Evolutionary conservation across 345 rosid species (phyloP).

Genomic region (Eucalyptus curtisii): DNA sequence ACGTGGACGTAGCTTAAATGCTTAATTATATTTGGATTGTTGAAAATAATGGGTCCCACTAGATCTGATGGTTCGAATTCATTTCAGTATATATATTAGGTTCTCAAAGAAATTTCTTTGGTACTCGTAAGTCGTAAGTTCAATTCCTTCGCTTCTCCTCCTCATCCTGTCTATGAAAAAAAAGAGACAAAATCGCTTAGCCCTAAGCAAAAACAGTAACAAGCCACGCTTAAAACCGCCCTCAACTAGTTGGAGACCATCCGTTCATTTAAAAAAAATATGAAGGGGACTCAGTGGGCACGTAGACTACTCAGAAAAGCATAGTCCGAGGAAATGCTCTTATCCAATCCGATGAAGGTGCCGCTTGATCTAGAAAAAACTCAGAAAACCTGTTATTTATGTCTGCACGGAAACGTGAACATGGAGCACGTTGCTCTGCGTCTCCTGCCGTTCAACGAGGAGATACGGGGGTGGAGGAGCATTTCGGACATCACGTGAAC

Average conservation of each 20-base stretch:
- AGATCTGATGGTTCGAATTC: background rate
- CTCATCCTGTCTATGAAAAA: background rate
- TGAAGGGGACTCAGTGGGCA: background rate
- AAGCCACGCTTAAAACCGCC: background rate
- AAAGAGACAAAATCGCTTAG: background rate
- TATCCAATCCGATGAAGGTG: background rate
- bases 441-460: background rate
- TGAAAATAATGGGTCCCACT: background rate
- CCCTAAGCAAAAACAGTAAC: background rate
- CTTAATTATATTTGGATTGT: background rate
- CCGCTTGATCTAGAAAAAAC: background rate
- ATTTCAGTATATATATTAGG: background rate
- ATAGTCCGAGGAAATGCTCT: background rate
- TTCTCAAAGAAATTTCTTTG: background rate
- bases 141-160: background rate
- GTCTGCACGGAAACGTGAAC: background rate
- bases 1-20: accelerated
- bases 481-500: background rate
- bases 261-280: background rate
- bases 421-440: background rate
- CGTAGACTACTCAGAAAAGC: background rate
- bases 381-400: background rate
- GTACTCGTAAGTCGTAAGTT: background rate
- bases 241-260: background rate
- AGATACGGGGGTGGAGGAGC: background rate